Percentiles rank a stretch among this genome's conserved stretches.
Evolutionary conservation across 768 basidiomycete genomes (phyloP).

Genomic region (Lactifluus rugatus): DNA sequence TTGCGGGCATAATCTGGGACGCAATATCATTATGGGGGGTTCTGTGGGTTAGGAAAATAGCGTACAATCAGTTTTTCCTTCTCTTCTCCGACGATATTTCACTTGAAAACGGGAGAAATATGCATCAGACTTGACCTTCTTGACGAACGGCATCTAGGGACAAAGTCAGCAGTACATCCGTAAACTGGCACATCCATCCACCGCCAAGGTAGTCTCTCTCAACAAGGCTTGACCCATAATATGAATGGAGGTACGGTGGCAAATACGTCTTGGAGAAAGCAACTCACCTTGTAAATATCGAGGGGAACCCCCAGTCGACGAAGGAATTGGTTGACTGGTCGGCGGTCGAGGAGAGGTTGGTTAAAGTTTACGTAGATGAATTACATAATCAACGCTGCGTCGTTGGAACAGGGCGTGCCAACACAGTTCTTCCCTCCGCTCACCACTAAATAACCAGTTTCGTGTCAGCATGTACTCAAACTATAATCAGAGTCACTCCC

Average conservation of each 20-base stretch:
- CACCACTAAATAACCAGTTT: slow-evolving; percentile 8
- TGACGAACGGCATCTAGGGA: slow-evolving; percentile 87
- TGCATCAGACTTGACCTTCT: slow-evolving; percentile 90
- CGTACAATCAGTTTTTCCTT: slow-evolving; percentile 96
- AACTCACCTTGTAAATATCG: slow-evolving; percentile 7
- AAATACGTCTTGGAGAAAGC: background rate
- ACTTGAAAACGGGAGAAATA: slow-evolving; percentile 99
- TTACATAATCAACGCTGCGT: slow-evolving; percentile 2
- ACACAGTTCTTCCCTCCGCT: no score
- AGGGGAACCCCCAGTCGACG: background rate
- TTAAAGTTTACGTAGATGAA: background rate
- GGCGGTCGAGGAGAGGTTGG: background rate
- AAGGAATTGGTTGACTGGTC: background rate
- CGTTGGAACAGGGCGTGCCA: no score
- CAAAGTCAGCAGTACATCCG: slow-evolving; percentile 12
- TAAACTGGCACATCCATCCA: slow-evolving; percentile 24
- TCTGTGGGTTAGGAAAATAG: background rate
- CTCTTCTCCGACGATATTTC: slow-evolving; percentile 93
- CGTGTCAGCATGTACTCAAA: slow-evolving; percentile 36
- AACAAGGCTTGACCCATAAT: background rate
- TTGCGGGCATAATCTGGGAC: slow-evolving; percentile 89
- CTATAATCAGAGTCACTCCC: slow-evolving; percentile 37
- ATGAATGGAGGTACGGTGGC: background rate
- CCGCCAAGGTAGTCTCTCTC: slow-evolving; percentile 23
- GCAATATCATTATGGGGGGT: background rate